Evolutionary conservation across 1,284 basidiomycete genomes (phyloP), one percentile per base, ranked within the genome.

Genomic region (Cryptococcus wingfieldii): DNA sequence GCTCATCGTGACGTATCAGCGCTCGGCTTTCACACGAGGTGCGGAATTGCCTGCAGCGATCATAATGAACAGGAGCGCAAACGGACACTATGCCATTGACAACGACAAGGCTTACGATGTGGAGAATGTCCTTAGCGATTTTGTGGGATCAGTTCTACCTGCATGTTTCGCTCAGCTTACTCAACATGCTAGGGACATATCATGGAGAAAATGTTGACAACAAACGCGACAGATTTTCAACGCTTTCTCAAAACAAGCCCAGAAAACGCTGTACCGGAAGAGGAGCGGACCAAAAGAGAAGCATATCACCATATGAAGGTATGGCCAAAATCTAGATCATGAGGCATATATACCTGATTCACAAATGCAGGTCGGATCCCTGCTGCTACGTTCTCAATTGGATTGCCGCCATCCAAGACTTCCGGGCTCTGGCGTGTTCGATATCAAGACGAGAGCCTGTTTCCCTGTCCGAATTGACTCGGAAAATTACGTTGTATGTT

Each of bases 331-430:
- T 9, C 14, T 7, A 7, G 31, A n/a, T 8, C 18, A 28, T 12
- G 10, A 18, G 10, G 23, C 14, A 41, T 13, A 44, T 37, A 44
- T 47, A 42, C 37, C 23, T 5, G n/a, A 44, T n/a, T 3, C 18
- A 27, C 25, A 14, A 12, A 12, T 12, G 39, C 65, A 92, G 87
- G 86, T 85, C 2, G 78, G 83, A 2, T 83, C 82, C 12, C 86
- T 98, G 60, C 80, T 98, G 47, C 91, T 97, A 87, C 89, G 95
- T 16, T 96, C 93, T 1, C 95, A 98, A 74, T 82, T 98, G 10
- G 95, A 98, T 72, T 94, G 92, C 66, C 77, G 84, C 1, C 89
- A 98, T 69, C 67, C 77, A 38, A 83, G 89, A 34, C 77, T 98
- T 18, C 94, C 94, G 1, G 90, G 92, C 1, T 86, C 86, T 0